Evolutionary conservation across 2,329 filamentous ascomycete genomes (phyloP), one percentile per base, ranked within the genome.

Genomic region (Ophiostoma triangulosporum): DNA sequence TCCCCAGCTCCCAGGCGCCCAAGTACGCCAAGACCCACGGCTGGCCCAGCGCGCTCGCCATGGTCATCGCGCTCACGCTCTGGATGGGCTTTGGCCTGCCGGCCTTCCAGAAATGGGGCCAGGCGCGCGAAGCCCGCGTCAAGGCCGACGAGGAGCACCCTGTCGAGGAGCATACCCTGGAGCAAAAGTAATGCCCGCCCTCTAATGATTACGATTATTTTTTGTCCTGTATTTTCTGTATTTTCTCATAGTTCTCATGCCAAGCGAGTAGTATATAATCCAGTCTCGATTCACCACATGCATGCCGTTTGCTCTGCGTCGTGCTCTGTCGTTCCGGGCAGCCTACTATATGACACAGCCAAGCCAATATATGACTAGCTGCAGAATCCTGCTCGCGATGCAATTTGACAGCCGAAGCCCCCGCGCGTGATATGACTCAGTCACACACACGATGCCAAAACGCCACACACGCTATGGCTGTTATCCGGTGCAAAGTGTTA

Each of bases 1-100:
- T 69, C 54, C 64, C 67, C 1, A 68, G 65, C 40, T 63, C 62
- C 1, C 59, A 69, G 48, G 68, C 68, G 29, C 68, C 68, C 0
- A 54, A 62, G 22, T 69, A 68, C 45, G 43, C 48, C 12, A 53
- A 64, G 55, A 69, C 66, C 1, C 66, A 68, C 51, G 68, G 66
- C 0, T 70, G 67, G 67, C 55, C 55, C 6, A 66, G 65, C 35
- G 64, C 60, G 1, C 55, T 68, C 5, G 63, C 59, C 2, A 65
- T 62, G 48, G 66, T 67, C 0, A 51, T 67, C 15, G 64, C 61
- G 0, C 53, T 68, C 54, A 66, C 65, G 1, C 52, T 68, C 0
- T 68, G 65, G 66, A 67, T 64, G 0, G 64, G 65, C 1, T 24
- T 48, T 4, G 46, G 46, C 17, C 27, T 48, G 46, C 46, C 46